Evolutionary conservation across 345 rosid species (phyloP).

Genomic region (Ceriops decandra): DNA sequence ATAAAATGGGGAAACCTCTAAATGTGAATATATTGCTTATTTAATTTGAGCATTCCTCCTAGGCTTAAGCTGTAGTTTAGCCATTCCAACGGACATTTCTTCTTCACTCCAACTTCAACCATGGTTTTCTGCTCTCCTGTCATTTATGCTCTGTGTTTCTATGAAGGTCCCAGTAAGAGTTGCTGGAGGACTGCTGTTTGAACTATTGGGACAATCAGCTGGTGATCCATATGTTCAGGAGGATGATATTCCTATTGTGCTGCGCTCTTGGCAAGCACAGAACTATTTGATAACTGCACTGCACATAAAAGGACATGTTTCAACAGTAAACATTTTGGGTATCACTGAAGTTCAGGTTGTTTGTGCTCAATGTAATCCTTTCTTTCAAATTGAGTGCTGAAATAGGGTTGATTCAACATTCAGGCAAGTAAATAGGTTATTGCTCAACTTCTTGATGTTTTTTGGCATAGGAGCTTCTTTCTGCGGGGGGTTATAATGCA

Average conservation of each 20-base stretch:
- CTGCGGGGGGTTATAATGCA: slow-evolving; percentile 72
- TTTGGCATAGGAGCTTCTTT: slow-evolving; percentile 65
- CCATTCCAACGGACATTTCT: neutral
- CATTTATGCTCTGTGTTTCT: slow-evolving; percentile 12
- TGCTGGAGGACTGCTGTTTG: slow-evolving; percentile 95
- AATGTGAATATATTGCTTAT: neutral
- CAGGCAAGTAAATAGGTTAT: slow-evolving; percentile 4
- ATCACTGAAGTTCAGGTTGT: slow-evolving; percentile 91
- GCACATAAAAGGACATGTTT: slow-evolving; percentile 68
- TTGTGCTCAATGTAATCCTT: slow-evolving; percentile 15
- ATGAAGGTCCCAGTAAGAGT: slow-evolving; percentile 89
- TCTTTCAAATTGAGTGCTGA: neutral
- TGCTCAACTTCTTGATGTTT: slow-evolving; percentile 10
- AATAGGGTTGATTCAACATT: neutral
- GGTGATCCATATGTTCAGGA: slow-evolving; percentile 88
- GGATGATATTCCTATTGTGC: slow-evolving; percentile 88
- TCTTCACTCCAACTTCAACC: neutral
- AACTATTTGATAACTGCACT: slow-evolving; percentile 78
- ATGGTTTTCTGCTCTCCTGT: slow-evolving; percentile 4
- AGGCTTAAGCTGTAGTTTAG: neutral
- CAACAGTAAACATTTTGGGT: slow-evolving; percentile 62
- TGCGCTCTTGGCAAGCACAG: slow-evolving; percentile 97
- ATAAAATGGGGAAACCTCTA: neutral
- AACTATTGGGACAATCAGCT: slow-evolving; percentile 92
- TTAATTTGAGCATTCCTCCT: neutral